phyloP scores from a whole-genome alignment of 495 filamentous ascomycete genomes.

The Darksidea phi region DNA sequence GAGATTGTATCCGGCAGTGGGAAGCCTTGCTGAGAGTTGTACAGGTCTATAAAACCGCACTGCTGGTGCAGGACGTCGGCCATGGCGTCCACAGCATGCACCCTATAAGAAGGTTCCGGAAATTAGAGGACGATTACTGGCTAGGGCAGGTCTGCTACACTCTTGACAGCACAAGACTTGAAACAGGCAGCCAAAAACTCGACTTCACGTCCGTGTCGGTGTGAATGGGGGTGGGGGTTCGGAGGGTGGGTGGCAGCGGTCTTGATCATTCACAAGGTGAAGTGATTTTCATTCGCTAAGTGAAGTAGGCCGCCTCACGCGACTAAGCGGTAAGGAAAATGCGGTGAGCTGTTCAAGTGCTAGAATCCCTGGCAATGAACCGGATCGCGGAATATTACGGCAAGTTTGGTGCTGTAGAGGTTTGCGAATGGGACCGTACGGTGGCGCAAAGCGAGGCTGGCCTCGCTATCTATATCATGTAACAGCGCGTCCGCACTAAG shows the following conservation, averaged over 20 bases:
- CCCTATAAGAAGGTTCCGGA: no score
- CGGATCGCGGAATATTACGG: no score
- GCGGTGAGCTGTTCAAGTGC: slow-evolving; percentile 2
- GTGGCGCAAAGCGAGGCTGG: slow-evolving; percentile 3
- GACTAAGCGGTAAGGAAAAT: slow-evolving; percentile 6
- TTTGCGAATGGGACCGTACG: background rate
- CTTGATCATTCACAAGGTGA: slow-evolving; percentile 14
- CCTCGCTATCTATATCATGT: slow-evolving; percentile 18
- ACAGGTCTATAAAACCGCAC: no score
- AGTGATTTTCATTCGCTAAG: background rate
- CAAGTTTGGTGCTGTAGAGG: no score
- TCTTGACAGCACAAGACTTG: background rate
- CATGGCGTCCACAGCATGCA: no score
- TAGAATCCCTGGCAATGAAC: background rate
- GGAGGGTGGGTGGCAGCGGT: slow-evolving; percentile 2
- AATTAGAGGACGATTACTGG: no score
- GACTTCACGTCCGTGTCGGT: background rate
- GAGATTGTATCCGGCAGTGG: background rate
- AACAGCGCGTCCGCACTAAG: slow-evolving; percentile 4
- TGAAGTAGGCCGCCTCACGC: slow-evolving; percentile 8
- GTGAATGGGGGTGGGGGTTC: background rate
- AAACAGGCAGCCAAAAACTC: background rate
- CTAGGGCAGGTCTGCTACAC: no score
- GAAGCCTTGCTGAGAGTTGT: no score
- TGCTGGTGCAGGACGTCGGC: no score